These are phyloP conservation scores for Penicillium sp. DNA, from an alignment of 2,329 filamentous ascomycete genomes.

Conservation along the genomic window DNA sequence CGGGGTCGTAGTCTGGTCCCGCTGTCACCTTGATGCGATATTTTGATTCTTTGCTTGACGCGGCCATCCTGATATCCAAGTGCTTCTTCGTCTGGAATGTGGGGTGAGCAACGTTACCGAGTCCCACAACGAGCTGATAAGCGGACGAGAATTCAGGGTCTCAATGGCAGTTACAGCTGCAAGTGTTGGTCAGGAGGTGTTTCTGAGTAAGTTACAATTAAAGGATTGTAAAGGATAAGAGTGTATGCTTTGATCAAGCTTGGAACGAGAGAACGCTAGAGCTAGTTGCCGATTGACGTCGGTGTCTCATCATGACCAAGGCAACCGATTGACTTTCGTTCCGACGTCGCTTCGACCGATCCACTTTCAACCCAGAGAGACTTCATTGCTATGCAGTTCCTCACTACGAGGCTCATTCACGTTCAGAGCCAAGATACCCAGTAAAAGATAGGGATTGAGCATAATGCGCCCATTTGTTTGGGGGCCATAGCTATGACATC, in stretches of 20 bases:
- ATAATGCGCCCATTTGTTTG: background rate
- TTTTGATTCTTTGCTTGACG: conserved; percentile 11
- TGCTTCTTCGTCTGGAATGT: background rate
- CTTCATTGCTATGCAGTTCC: background rate
- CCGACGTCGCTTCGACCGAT: background rate
- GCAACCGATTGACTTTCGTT: background rate
- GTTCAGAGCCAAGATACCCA: background rate
- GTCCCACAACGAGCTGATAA: background rate
- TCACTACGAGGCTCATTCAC: background rate
- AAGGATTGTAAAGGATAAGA: background rate
- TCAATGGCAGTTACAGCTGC: background rate
- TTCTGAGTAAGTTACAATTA: background rate
- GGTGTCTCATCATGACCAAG: conserved; percentile 2
- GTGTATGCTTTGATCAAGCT: background rate
- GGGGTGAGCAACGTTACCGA: background rate
- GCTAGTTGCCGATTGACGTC: conserved; percentile 5
- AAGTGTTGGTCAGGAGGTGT: background rate
- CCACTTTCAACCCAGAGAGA: no score
- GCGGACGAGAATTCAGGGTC: background rate
- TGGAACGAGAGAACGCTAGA: background rate
- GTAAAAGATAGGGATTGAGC: background rate
- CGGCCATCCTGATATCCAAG: background rate
- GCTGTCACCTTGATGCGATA: conserved; percentile 82
- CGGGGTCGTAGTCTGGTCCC: conserved; percentile 69
- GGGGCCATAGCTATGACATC: conserved; percentile 15